These are phyloP conservation scores for Trichoderma hamatum DNA, from an alignment of 2,329 filamentous ascomycete species.

Conservation along the genomic window DNA sequence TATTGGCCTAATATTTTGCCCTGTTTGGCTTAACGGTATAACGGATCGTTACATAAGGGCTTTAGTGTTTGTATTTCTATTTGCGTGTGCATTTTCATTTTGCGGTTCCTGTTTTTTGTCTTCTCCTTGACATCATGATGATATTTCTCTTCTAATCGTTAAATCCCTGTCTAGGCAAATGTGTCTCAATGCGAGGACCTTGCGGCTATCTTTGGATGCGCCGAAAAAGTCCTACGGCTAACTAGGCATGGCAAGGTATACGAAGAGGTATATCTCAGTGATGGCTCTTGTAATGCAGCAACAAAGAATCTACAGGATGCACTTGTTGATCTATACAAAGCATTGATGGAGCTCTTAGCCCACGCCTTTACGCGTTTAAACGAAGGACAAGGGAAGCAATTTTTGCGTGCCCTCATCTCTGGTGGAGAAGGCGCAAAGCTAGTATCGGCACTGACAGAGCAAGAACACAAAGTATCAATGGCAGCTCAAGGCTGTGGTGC, in stretches of 20 bases:
- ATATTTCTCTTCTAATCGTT: not conserved
- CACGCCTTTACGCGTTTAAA: not conserved
- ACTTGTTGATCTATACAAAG: not conserved
- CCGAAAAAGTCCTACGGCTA: not conserved
- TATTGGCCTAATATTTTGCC: no score
- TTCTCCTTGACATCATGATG: not conserved
- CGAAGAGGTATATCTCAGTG: not conserved
- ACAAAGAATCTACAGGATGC: not conserved
- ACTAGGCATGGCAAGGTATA: not conserved
- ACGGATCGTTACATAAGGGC: no score
- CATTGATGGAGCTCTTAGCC: not conserved
- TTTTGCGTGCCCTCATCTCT: slow-evolving; percentile 1
- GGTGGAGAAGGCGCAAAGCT: slow-evolving; percentile 3
- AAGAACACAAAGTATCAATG: not conserved
- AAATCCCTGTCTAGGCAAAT: not conserved
- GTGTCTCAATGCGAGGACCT: not conserved
- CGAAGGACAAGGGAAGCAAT: slow-evolving; percentile 2
- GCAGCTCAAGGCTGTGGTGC: not conserved
- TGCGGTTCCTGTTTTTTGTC: not conserved
- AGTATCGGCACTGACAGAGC: not conserved
- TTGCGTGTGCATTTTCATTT: not conserved
- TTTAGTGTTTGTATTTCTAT: no score
- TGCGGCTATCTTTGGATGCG: not conserved
- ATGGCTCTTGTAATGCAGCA: not conserved
- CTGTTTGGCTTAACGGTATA: no score